Percentiles rank a stretch among this genome's conserved stretches.
Conservation (phyloP, 2,329 filamentous ascomycete species). For the Bertia moriformis region DNA sequence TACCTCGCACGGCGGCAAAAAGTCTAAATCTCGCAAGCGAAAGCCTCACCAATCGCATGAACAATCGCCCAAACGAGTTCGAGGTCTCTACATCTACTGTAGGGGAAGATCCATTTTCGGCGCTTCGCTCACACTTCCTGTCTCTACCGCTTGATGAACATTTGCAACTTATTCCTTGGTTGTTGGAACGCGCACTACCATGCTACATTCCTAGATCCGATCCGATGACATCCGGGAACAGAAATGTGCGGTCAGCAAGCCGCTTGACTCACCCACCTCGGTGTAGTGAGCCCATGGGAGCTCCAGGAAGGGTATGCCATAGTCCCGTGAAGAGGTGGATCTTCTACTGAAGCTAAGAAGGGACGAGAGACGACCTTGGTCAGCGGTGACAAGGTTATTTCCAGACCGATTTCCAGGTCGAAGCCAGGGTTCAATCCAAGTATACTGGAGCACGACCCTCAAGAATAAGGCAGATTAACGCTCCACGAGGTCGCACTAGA, state of each 20-base stretch:
- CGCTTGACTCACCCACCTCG: background rate
- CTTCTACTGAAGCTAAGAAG: constrained; percentile 6
- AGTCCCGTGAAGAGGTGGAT: constrained; percentile 4
- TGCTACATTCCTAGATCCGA: background rate
- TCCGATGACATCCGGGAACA: background rate
- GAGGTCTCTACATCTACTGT: too few species aligned
- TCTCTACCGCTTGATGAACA: background rate
- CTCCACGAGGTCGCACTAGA: too few species aligned
- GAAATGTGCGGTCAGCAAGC: background rate
- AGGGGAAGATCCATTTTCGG: background rate
- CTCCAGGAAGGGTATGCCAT: constrained; percentile 4
- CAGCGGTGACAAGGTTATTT: constrained; percentile 2
- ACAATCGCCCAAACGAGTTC: too few species aligned
- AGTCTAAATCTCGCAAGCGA: too few species aligned
- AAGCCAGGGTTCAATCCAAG: background rate
- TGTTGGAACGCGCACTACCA: background rate
- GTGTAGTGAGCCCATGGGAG: background rate
- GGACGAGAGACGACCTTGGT: constrained; percentile 5
- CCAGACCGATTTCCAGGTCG: background rate
- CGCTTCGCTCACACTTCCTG: background rate
- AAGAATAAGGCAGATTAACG: too few species aligned
- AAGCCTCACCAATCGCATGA: too few species aligned
- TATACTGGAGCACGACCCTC: constrained; percentile 1
- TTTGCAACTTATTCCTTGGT: background rate
- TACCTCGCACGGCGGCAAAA: too few species aligned